These are phyloP conservation scores for Elsinoe necatrix DNA, from an alignment of 2,329 filamentous ascomycete genomes.

Conservation along the genomic window DNA sequence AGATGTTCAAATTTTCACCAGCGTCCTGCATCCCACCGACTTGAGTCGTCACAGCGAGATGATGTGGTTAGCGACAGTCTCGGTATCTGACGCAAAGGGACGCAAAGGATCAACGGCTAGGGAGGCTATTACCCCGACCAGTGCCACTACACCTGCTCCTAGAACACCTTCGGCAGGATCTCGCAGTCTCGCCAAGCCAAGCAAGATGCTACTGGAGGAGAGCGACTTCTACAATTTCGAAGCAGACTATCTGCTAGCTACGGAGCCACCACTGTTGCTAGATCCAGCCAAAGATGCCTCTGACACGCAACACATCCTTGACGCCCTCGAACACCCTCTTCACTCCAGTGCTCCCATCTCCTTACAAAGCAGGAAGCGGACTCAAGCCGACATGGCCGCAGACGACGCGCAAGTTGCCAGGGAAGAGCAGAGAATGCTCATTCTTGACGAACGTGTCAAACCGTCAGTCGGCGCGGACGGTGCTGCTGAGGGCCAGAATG, in stretches of 20 bases:
- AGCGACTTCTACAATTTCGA: slow-evolving; percentile 67
- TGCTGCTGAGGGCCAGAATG: slow-evolving; percentile 61
- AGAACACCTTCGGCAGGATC: slow-evolving; percentile 24
- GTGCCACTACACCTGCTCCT: slow-evolving; percentile 45
- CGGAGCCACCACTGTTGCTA: slow-evolving; percentile 65
- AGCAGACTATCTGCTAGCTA: slow-evolving; percentile 63
- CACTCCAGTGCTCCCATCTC: slow-evolving; percentile 69
- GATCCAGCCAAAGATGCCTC: slow-evolving; percentile 63
- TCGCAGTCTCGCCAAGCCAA: slow-evolving; percentile 46
- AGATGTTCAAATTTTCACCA: slow-evolving; percentile 57
- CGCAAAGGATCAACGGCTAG: slow-evolving; percentile 35
- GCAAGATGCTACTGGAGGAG: slow-evolving; percentile 67
- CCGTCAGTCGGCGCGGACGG: slow-evolving; percentile 48
- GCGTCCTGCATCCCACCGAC: slow-evolving; percentile 76
- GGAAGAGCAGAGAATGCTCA: slow-evolving; percentile 85
- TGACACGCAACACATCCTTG: slow-evolving; percentile 63
- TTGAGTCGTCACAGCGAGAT: slow-evolving; percentile 69
- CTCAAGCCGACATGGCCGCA: slow-evolving; percentile 86
- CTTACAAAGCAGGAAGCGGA: slow-evolving; percentile 85
- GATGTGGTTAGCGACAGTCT: slow-evolving; percentile 64
- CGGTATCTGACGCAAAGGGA: slow-evolving; percentile 43
- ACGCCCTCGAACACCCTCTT: slow-evolving; percentile 64
- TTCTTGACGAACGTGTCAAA: slow-evolving; percentile 73
- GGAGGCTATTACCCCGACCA: slow-evolving; percentile 59
- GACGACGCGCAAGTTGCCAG: slow-evolving; percentile 88